Evolutionary conservation across 2,329 filamentous ascomycete species (phyloP).

Genomic region (Trichothecium sympodiale): DNA sequence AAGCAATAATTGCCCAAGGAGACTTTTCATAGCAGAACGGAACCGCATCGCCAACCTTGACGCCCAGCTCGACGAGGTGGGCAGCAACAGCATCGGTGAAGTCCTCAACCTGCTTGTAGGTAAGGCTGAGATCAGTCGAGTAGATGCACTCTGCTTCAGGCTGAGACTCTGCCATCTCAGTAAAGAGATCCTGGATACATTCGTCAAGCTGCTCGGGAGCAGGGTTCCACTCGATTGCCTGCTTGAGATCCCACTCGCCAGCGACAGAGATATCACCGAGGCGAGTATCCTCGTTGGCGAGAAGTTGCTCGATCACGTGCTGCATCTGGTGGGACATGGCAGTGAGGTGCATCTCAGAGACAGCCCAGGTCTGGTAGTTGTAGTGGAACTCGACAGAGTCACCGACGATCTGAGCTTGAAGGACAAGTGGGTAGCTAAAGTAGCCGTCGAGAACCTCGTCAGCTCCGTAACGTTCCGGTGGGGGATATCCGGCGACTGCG

Average conservation of each 20-base stretch:
- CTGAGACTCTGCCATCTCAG: conserved; percentile 8
- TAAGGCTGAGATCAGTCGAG: conserved; percentile 13
- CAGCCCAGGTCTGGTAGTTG: conserved; percentile 4
- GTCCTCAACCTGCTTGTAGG: conserved; percentile 21
- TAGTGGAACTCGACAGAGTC: neutral
- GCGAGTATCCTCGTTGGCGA: neutral
- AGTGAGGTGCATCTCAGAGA: conserved; percentile 4
- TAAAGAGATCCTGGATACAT: neutral
- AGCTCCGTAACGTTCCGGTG: neutral
- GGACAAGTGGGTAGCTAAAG: conserved; percentile 3
- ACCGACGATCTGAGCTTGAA: neutral
- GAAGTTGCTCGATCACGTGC: conserved; percentile 1
- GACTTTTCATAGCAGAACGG: conserved; percentile 1
- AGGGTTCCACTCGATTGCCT: conserved; percentile 3
- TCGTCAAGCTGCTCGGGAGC: neutral
- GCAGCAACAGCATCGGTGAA: neutral
- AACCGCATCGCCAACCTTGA: conserved; percentile 11
- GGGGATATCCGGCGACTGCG: neutral
- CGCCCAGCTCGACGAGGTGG: conserved; percentile 7
- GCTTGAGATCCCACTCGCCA: conserved; percentile 3
- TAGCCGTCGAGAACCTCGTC: neutral
- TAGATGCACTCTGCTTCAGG: conserved; percentile 5
- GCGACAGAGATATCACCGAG: conserved; percentile 1
- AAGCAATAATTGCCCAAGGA: neutral
- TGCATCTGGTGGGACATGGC: conserved; percentile 1